phyloP scores from a whole-genome alignment of 805 yeast genomes.

The Lipomyces starkeyi region DNA sequence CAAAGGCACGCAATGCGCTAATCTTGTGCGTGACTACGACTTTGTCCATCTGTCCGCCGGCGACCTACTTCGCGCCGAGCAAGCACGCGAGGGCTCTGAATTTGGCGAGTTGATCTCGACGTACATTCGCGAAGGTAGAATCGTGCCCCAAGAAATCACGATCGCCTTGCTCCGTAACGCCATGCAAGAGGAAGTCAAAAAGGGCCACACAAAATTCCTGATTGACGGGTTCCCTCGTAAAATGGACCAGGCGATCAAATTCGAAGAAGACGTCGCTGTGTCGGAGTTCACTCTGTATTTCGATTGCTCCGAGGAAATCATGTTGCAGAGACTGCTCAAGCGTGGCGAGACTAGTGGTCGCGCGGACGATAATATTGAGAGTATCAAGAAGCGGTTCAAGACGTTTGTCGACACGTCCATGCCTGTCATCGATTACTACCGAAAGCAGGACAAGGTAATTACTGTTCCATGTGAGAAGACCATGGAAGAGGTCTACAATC shows the following conservation, averaged over 20 bases:
- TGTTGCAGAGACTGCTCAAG: slow-evolving; percentile 82
- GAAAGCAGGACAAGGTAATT: slow-evolving; percentile 64
- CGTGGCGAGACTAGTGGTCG: slow-evolving; percentile 96
- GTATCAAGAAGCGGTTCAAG: slow-evolving; percentile 85
- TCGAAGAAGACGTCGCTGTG: slow-evolving; percentile 69
- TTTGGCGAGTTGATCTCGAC: slow-evolving; percentile 85
- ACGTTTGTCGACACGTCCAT: slow-evolving; percentile 85
- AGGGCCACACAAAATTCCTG: slow-evolving; percentile 64
- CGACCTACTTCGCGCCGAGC: slow-evolving; percentile 92
- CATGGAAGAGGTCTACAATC: slow-evolving; percentile 71
- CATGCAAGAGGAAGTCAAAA: slow-evolving; percentile 54
- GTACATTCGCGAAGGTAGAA: slow-evolving; percentile 83
- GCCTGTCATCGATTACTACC: slow-evolving; percentile 88
- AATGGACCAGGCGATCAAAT: slow-evolving; percentile 97
- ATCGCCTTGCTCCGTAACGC: slow-evolving; percentile 82
- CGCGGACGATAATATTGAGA: slow-evolving; percentile 88
- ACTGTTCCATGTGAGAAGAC: slow-evolving; percentile 78
- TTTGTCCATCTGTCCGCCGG: slow-evolving; percentile 96
- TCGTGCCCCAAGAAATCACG: slow-evolving; percentile 93
- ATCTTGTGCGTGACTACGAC: slow-evolving; percentile 75
- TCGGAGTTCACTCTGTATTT: slow-evolving; percentile 51
- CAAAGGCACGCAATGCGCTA: slow-evolving; percentile 94
- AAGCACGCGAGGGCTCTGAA: slow-evolving; percentile 76
- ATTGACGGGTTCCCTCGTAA: slow-evolving; percentile 97
- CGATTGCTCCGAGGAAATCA: slow-evolving; percentile 75